Percentiles rank a stretch among this genome's conserved stretches.
Evolutionary conservation across 2,329 filamentous ascomycete genomes (phyloP).

Genomic region (Colletotrichum lentis): DNA sequence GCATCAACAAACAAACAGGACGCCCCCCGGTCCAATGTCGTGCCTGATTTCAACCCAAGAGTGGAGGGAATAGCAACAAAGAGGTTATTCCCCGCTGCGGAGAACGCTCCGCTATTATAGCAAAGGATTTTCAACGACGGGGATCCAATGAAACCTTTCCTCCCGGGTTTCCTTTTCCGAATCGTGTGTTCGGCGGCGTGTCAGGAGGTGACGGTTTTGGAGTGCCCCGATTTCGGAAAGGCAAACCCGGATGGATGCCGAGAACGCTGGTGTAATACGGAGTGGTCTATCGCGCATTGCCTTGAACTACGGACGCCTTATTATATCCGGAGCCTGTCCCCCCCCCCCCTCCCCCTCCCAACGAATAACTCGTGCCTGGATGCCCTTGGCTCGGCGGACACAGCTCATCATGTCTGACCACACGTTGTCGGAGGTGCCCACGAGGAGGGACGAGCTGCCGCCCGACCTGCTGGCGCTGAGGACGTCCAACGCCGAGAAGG

Average conservation of each 20-base stretch:
- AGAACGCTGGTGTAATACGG: neutral
- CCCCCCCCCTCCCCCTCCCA: too few species aligned
- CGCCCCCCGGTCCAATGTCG: slow-evolving; percentile 31
- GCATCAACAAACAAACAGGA: neutral
- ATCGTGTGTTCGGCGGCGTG: slow-evolving; percentile 13
- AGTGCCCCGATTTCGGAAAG: slow-evolving; percentile 32
- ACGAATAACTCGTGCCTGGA: neutral
- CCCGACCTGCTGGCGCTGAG: slow-evolving; percentile 21
- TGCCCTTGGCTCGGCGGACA: slow-evolving; percentile 9
- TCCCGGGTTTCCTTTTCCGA: neutral
- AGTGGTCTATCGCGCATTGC: neutral
- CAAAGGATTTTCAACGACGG: neutral
- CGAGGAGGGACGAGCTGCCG: slow-evolving; percentile 23
- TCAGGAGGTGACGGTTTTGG: slow-evolving; percentile 1
- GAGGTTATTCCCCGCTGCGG: slow-evolving; percentile 33
- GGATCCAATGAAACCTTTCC: slow-evolving; percentile 16
- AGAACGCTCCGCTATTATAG: slow-evolving; percentile 24
- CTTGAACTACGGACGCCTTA: neutral
- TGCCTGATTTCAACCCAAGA: slow-evolving; percentile 34
- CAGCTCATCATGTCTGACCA: slow-evolving; percentile 26
- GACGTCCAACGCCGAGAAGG: slow-evolving; percentile 36
- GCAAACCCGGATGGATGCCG: slow-evolving; percentile 15
- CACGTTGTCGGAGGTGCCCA: slow-evolving; percentile 26
- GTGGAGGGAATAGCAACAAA: slow-evolving; percentile 20
- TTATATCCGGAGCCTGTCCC: slow-evolving; percentile 16